Conservation (phyloP, 768 basidiomycete species). For the Holtermanniella nyarrowii region DNA sequence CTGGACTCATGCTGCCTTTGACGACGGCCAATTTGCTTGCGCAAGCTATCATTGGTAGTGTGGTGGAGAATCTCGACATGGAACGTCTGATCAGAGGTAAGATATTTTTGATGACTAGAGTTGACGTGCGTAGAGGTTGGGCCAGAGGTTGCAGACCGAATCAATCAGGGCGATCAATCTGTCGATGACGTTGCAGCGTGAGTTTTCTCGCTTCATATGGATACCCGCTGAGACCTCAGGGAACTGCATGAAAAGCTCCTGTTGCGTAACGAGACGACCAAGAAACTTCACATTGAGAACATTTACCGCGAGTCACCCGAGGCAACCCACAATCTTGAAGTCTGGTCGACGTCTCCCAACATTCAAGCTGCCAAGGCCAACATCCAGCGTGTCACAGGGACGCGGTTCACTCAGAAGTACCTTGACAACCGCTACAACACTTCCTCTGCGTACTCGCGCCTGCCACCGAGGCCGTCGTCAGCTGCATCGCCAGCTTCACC, state of each 20-base stretch:
- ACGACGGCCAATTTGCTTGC: slow-evolving; percentile 89
- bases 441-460: slow-evolving; percentile 36
- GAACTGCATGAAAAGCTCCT: slow-evolving; percentile 86
- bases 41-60: slow-evolving; percentile 87
- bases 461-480: slow-evolving; percentile 20
- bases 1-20: slow-evolving; percentile 89
- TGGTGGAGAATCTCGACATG: slow-evolving; percentile 97
- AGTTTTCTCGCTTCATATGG: slow-evolving; percentile 2
- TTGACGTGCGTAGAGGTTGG: slow-evolving; percentile 58
- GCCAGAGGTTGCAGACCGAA: slow-evolving; percentile 79
- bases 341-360: slow-evolving; percentile 64
- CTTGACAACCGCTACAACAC: slow-evolving; percentile 49
- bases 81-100: slow-evolving; percentile 68
- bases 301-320: slow-evolving; percentile 89
- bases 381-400: slow-evolving; percentile 75
- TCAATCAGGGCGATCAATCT: slow-evolving; percentile 58
- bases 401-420: slow-evolving; percentile 95
- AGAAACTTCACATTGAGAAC: slow-evolving; percentile 89
- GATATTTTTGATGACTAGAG: background rate
- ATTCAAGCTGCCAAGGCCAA: slow-evolving; percentile 63
- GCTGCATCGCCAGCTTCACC: slow-evolving; percentile 7
- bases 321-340: slow-evolving; percentile 75
- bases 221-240: slow-evolving; percentile 13
- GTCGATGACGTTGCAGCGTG: slow-evolving; percentile 86
- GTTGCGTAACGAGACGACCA: slow-evolving; percentile 89